phyloP scores from a whole-genome alignment of 495 filamentous ascomycete genomes.

The Opeltia flavorubescens region DNA sequence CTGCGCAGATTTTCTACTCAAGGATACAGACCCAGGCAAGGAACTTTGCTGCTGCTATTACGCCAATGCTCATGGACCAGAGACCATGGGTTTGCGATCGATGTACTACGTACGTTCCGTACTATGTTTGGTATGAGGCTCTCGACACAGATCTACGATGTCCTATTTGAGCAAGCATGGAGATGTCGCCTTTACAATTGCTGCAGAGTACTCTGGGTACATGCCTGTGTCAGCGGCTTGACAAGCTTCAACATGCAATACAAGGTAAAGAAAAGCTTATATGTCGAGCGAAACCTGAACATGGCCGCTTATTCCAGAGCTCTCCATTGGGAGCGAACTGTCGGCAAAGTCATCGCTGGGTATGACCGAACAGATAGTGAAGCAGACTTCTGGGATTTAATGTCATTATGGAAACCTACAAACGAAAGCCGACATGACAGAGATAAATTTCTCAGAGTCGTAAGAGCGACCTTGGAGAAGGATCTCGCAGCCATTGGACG shows the following conservation, averaged over 20 bases:
- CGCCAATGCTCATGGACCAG: conserved; percentile 3
- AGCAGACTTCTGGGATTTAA: neutral
- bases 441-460: neutral
- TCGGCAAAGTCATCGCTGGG: conserved; percentile 25
- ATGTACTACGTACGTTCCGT: conserved; percentile 6
- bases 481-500: conserved; percentile 2
- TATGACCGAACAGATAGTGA: neutral
- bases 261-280: conserved; percentile 13
- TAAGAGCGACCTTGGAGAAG: conserved; percentile 18
- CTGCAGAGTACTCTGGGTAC: conserved; percentile 33
- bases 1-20: conserved; percentile 8
- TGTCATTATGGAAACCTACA: neutral
- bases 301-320: conserved; percentile 3
- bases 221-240: conserved; percentile 29
- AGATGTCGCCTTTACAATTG: conserved; percentile 25
- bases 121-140: conserved; percentile 2
- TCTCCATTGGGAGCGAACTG: conserved; percentile 16
- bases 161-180: conserved; percentile 29
- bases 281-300: neutral
- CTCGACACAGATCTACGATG: conserved; percentile 1
- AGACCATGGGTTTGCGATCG: conserved; percentile 2
- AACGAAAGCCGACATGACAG: neutral
- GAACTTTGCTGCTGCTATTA: conserved; percentile 10
- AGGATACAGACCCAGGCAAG: conserved; percentile 4
- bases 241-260: conserved; percentile 24